Percentiles rank a stretch among this genome's conserved stretches.
Conservation (phyloP, 768 basidiomycete genomes). For the Sistotremastrum suecicum region DNA sequence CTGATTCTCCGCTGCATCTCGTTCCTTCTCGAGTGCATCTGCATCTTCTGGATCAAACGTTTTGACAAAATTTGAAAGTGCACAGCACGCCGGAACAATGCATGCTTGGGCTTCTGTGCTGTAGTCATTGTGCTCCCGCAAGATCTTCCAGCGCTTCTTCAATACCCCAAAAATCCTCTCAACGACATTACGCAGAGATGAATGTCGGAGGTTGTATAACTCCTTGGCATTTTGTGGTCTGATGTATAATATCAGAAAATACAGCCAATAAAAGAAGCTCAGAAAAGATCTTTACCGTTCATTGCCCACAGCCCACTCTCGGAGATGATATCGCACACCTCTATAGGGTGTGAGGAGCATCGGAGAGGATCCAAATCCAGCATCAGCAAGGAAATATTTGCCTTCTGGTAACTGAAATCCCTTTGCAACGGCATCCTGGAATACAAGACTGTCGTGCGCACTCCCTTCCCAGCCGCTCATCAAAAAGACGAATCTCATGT, state of each 20-base stretch:
- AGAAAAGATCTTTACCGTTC: background rate
- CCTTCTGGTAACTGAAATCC: slow-evolving; percentile 3
- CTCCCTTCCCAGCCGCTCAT: slow-evolving; percentile 8
- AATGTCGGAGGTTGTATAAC: slow-evolving; percentile 28
- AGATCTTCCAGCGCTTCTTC: slow-evolving; percentile 15
- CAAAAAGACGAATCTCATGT: slow-evolving; percentile 5
- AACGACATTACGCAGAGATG: slow-evolving; percentile 23
- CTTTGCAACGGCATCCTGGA: slow-evolving; percentile 1
- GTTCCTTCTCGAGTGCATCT: background rate
- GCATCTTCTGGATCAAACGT: slow-evolving; percentile 5
- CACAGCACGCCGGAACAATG: slow-evolving; percentile 12
- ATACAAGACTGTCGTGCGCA: slow-evolving; percentile 5
- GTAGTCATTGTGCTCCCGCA: slow-evolving; percentile 5
- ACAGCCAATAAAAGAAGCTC: too few species aligned
- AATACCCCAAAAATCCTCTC: slow-evolving; percentile 25
- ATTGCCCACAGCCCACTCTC: slow-evolving; percentile 5
- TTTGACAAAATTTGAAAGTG: slow-evolving; percentile 16
- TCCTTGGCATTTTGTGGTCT: slow-evolving; percentile 23
- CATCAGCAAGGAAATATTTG: slow-evolving; percentile 8
- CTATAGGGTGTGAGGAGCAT: slow-evolving; percentile 6
- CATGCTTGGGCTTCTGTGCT: slow-evolving; percentile 11
- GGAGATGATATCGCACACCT: slow-evolving; percentile 10
- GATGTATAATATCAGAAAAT: too few species aligned
- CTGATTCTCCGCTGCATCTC: too few species aligned
- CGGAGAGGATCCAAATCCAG: slow-evolving; percentile 3